Percentiles rank a stretch among this genome's conserved stretches.
Evolutionary conservation across 2,329 filamentous ascomycete species (phyloP).

Genomic region (Escovopsis sp.): DNA sequence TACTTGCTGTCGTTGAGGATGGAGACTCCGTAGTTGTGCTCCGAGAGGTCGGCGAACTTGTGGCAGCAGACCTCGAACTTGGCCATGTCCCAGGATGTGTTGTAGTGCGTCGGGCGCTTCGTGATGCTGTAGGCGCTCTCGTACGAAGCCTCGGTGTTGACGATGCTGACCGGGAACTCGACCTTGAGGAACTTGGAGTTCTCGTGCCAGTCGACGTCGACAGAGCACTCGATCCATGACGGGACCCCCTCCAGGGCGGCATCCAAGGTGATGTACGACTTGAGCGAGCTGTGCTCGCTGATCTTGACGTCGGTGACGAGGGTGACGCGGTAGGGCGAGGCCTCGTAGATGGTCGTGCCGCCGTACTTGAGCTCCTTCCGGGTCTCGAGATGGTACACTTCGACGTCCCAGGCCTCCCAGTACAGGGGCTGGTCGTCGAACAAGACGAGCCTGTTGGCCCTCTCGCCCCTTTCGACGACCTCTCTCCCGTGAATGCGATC

Average conservation of each 20-base stretch:
- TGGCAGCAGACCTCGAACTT: slow-evolving; percentile 96
- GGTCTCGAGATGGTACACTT: slow-evolving; percentile 87
- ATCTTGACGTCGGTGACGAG: slow-evolving; percentile 76
- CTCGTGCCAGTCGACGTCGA: slow-evolving; percentile 93
- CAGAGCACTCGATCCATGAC: slow-evolving; percentile 62
- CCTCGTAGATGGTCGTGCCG: slow-evolving; percentile 56
- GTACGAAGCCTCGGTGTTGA: slow-evolving; percentile 85
- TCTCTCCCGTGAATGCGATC: slow-evolving; percentile 64
- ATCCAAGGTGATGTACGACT: slow-evolving; percentile 68
- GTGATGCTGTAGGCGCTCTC: slow-evolving; percentile 90
- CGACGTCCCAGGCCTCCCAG: slow-evolving; percentile 97
- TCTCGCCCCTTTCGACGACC: slow-evolving; percentile 55
- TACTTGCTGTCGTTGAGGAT: slow-evolving; percentile 95
- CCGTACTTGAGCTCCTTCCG: slow-evolving; percentile 59
- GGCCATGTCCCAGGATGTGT: slow-evolving; percentile 94
- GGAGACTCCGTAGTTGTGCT: slow-evolving; percentile 77
- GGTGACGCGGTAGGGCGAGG: slow-evolving; percentile 61
- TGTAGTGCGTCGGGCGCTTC: slow-evolving; percentile 88
- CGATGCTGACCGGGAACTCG: slow-evolving; percentile 86
- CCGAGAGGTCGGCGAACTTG: slow-evolving; percentile 83
- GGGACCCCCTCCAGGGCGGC: slow-evolving; percentile 45
- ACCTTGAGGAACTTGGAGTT: slow-evolving; percentile 98
- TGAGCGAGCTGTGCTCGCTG: slow-evolving; percentile 73
- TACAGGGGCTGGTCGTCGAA: slow-evolving; percentile 96
- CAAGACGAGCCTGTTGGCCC: slow-evolving; percentile 82